Base-by-base conservation (phyloP, 805 yeast species). In the Candida railenensis region DNA sequence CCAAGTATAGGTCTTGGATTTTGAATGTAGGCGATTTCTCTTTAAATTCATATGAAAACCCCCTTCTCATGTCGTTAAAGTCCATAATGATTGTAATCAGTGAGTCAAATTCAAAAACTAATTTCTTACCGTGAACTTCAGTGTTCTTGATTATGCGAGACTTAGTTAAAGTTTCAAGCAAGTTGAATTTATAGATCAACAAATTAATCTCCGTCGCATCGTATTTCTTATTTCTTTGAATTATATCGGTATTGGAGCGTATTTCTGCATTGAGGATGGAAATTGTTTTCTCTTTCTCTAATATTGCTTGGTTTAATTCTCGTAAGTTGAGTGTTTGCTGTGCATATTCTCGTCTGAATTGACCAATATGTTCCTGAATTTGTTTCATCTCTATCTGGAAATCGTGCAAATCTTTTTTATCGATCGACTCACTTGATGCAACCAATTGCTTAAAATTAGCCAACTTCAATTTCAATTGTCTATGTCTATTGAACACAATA, bases 81-180 rank as follows among this genome's bases (percentile, higher is more conserved):
- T 51, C 42, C 34, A 55, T 43, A 16, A 15, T 20, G 22, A 56
- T 44, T 16, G 41, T 34, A 3, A 59, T 38, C 3, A 49, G 37
- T 3, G 40, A 46, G 28, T 56, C 56, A 43, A 45, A 57, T 16
- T 34, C 43, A 32, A 57, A 57, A 9, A 18, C 45, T 8, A 16
- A 12, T 14, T 16, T 20, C 22, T 5, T 36, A 7, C 4, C 21
- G 8, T 36, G 12, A 16, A 15, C 22, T 19, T 36, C 39, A n/a
- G 16, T 34, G 5, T 5, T 16, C 22, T 20, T 36, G 4, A 36
- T 18, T 18, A 36, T 36, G 22, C 51, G 51, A 32, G 68, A 49
- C 1, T 61, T 59, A 1, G 71, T 49, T 12, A 62, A 42, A 3
- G 52, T 50, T 48, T 67, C 69, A 11, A 67, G 46, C 11, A 68